Percentiles rank a stretch among this genome's conserved stretches.
Evolutionary conservation across 306 rosid genomes (phyloP).

Genomic region (Astragalus membranaceus): DNA sequence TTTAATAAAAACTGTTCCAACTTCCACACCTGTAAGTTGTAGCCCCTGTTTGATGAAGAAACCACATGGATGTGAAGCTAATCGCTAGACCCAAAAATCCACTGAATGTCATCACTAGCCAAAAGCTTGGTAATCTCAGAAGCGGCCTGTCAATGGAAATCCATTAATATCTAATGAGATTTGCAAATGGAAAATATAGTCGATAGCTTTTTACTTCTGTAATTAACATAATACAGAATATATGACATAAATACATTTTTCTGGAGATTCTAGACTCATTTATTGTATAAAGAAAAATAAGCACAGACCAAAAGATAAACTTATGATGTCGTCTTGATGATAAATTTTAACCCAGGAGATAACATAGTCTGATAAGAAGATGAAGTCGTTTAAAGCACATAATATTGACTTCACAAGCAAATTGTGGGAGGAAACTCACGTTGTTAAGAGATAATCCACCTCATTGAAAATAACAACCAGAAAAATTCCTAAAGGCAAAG

Average conservation of each 20-base stretch:
- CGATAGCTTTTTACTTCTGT: not conserved
- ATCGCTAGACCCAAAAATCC: conserved; percentile 93
- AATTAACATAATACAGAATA: not conserved
- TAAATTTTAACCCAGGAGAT: conserved; percentile 4
- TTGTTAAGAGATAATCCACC: conserved; percentile 76
- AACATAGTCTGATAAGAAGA: not conserved
- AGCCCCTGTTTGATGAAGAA: conserved; percentile 98
- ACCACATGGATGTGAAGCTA: conserved; percentile 99
- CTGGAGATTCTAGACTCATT: not conserved
- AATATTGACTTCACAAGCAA: conserved; percentile 2
- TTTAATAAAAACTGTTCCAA: not conserved
- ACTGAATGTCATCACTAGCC: conserved; percentile 87
- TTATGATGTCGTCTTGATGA: not conserved
- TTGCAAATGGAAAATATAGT: not conserved
- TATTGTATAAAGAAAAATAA: conserved; percentile 3
- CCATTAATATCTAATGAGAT: conserved; percentile 8
- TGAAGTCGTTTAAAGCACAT: conserved; percentile 1
- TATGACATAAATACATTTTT: not conserved
- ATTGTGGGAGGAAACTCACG: conserved; percentile 53
- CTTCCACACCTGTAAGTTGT: conserved; percentile 80
- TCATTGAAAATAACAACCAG: conserved; percentile 72
- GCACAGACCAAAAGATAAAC: not conserved
- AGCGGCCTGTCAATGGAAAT: conserved; percentile 72
- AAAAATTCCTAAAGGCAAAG: conserved; percentile 83
- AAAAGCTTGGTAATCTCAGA: conserved; percentile 77